phyloP scores from a whole-genome alignment of 140 eudicot species.

The Ambrosia hybrid region DNA sequence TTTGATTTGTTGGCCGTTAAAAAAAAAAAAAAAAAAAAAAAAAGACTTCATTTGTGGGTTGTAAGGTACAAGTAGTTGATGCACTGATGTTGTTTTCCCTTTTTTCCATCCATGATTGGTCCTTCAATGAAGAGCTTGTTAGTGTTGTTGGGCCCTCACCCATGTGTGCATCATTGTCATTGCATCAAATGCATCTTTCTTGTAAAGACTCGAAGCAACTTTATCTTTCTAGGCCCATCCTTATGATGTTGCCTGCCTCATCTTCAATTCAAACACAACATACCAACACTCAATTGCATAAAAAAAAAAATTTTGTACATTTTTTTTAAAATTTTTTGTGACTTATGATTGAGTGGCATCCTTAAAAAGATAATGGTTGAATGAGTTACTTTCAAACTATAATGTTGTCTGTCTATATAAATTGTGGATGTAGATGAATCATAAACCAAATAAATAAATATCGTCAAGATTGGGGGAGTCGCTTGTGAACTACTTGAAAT shows the following conservation, averaged over 20 bases:
- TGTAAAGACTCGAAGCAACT: constrained; percentile 35
- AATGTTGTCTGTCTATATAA: neutral
- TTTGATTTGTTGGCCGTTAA: no score
- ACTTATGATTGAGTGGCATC: constrained; percentile 20
- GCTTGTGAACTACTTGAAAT: neutral
- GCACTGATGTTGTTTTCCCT: constrained; percentile 27
- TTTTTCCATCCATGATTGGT: constrained; percentile 25
- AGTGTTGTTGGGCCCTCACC: constrained; percentile 40
- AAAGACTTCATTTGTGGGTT: constrained; percentile 1
- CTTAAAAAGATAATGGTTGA: neutral
- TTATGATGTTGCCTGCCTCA: constrained; percentile 40
- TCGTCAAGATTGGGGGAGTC: neutral
- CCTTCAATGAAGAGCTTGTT: constrained; percentile 37
- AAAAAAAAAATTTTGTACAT: no score
- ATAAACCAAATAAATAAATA: neutral
- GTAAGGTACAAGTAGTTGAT: constrained; percentile 30
- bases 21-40: no score
- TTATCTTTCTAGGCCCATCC: constrained; percentile 39
- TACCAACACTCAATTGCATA: neutral
- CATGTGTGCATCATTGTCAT: constrained; percentile 46
- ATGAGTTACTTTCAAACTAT: no score
- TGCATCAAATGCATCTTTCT: constrained; percentile 37
- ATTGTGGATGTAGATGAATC: neutral
- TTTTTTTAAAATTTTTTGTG: neutral
- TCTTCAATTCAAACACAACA: constrained; percentile 18